Evolutionary conservation across 805 yeast species (phyloP), one percentile per base, ranked within the genome.

Genomic region (Saccharomyces mikatae): DNA sequence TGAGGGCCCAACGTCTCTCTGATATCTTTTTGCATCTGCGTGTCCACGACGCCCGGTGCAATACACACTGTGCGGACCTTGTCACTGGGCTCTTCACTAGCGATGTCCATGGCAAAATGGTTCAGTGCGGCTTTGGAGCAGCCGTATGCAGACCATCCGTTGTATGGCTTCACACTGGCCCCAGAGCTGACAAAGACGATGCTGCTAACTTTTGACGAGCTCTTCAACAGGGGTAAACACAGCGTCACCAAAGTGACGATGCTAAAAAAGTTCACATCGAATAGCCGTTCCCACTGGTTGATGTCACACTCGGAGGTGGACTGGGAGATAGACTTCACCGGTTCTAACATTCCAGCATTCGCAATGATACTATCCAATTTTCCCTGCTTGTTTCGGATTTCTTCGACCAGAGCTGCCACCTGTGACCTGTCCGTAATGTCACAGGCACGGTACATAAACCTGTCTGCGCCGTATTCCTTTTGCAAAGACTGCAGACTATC

Each of bases 41-140:
- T 89, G 65, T 87, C 87, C 2, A 90, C 96, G 1, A 87, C 94
- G 2, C 97, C 97, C 0, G 97, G 97, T 0, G 96, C 96, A 30
- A 90, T 76, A 0, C 96, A 76, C 9, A 88, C 71, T 2, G 84
- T 74, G 26, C 49, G 47, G 11, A 58, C 54, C 13, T 26, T n/a
- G 13, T 26, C 29, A 0, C 73, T 77, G 1, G 76, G 73, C 66
- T 88, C 91, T 62, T 89, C 96, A 8, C 71, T 74, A 1, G 85
- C 83, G 17, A 90, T 67, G 24, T 36, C 44, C 24, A 86, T 80
- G 10, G 86, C 82, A 51, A 89, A 76, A 60, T 83, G 88, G 67
- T 90, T 88, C 51, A 89, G 65, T 0, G 96, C 95, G 1, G 96
- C 96, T 67, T 90, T 90, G 14, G 95, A 83, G 6, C 88, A 72